Conservation (phyloP, 2,329 filamentous ascomycete species). For the Ophiostoma ulmi region DNA sequence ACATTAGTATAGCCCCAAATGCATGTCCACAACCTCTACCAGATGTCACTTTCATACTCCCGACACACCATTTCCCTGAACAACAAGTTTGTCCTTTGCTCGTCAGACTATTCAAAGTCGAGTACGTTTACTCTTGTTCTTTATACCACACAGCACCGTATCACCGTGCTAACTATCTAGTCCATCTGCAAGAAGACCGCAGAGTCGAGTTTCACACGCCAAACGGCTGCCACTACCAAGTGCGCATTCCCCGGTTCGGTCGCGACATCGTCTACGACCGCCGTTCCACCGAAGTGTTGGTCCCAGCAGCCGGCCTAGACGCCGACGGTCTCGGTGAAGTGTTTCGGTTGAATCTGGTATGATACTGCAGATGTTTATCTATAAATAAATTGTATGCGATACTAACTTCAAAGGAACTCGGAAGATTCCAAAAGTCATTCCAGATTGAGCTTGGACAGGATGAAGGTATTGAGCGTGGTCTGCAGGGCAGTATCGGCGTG, state of each 20-base stretch:
- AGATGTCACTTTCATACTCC: conserved; percentile 87
- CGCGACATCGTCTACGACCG: conserved; percentile 82
- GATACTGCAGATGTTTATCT: not conserved
- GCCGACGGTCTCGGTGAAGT: conserved; percentile 83
- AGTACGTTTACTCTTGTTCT: conserved; percentile 33
- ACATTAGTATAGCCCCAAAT: conserved; percentile 54
- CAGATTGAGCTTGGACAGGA: conserved; percentile 86
- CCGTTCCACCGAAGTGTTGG: conserved; percentile 73
- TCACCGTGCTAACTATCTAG: conserved; percentile 23
- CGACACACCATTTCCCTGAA: conserved; percentile 91
- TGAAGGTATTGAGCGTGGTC: conserved; percentile 63
- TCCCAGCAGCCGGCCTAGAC: conserved; percentile 85
- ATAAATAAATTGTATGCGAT: not conserved
- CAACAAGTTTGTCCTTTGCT: conserved; percentile 82
- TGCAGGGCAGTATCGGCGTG: conserved; percentile 81
- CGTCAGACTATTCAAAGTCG: conserved; percentile 88
- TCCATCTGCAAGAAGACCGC: conserved; percentile 89
- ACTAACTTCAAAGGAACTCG: conserved; percentile 53
- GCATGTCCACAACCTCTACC: conserved; percentile 89
- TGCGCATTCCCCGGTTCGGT: conserved; percentile 88
- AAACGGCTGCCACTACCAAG: conserved; percentile 78
- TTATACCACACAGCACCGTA: no score
- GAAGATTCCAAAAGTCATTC: conserved; percentile 90
- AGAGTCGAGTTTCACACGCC: conserved; percentile 90
- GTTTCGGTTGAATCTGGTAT: conserved; percentile 72